Base-by-base conservation (phyloP, 345 rosid genomes). In the Aquilaria yunnanensis region DNA sequence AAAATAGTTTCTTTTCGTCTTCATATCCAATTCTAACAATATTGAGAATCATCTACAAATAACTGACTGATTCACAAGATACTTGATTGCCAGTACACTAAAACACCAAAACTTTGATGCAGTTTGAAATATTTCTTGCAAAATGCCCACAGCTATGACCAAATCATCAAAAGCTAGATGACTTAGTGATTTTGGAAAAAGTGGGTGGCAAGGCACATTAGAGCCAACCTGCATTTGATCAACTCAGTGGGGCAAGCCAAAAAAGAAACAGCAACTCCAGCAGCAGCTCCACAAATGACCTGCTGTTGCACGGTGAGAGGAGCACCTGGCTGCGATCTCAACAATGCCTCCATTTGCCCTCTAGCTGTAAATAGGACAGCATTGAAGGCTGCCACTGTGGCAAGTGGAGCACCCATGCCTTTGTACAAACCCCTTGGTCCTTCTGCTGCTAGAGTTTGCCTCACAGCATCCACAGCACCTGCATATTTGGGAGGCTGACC, bases 331-430 rank as follows among this genome's bases (percentile, higher is more conserved):
- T 89, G 78, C 33, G 97, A 83, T 81, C 97, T 87, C 70, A 95
- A 62, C 66, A 95, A 16, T 9, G 77, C 81, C 78, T 91, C 99
- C 91, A 91, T 76, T 64, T 95, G 96, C 46, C 99, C 99, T 72
- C 99, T 87, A 11, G 75, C 99, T 0, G 96, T 83, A 75, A 95
- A 95, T 62, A 95, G 83, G 60, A 87, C 87, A 16, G 99, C 99
- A 65, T 95, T 95, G 78, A 95, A 83, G 69, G 92, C 99, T 5
- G 99, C 97, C 68, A 95, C 98, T 49, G 99, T 91, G 56, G 96
- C 99, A 30, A 95, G 84, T 2, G 99, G 99, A 68, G 98, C 99
- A 30, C 99, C 99, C 99, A 95, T 95, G 34, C 99, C 98, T 70
- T 95, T 95, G 75, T 84, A 95, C 72, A 95, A 74, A 67, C 97